Conservation (phyloP, 2,329 filamentous ascomycete species). For the Purpureocillium lavendulum region DNA sequence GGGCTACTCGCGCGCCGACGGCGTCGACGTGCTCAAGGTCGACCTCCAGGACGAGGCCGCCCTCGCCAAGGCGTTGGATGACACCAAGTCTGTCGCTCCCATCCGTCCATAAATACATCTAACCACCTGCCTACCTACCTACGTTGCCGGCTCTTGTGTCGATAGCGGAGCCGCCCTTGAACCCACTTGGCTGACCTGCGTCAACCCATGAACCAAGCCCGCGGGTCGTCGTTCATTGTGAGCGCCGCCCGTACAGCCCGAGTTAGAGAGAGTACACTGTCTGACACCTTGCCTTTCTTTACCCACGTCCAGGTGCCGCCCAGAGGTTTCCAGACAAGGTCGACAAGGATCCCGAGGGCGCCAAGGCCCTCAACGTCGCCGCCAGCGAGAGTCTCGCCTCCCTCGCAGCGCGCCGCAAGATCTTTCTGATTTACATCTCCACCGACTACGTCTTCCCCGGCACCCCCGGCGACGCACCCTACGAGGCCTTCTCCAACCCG, state of each 20-base stretch:
- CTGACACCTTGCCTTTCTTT: background rate
- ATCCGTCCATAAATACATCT: too few species aligned
- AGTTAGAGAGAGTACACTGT: background rate
- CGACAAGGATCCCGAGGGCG: conserved; percentile 68
- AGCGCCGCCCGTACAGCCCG: background rate
- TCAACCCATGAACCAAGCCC: conserved; percentile 3
- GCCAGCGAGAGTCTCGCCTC: conserved; percentile 60
- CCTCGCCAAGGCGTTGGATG: conserved; percentile 41
- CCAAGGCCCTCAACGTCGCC: conserved; percentile 64
- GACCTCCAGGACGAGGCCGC: conserved; percentile 39
- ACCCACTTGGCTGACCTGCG: background rate
- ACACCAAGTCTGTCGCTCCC: conserved; percentile 39
- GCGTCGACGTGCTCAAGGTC: conserved; percentile 56
- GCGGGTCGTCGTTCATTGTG: conserved; percentile 8
- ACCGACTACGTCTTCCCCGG: conserved; percentile 78
- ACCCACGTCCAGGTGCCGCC: conserved; percentile 78
- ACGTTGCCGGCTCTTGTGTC: too few species aligned
- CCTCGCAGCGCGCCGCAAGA: conserved; percentile 52
- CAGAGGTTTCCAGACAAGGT: conserved; percentile 85
- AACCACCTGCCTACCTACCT: too few species aligned
- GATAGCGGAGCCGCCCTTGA: conserved; percentile 20
- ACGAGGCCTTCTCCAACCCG: conserved; percentile 55
- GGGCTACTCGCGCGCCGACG: conserved; percentile 65
- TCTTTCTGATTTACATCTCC: conserved; percentile 68
- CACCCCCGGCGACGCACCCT: conserved; percentile 71